A percentile compares a stretch with the other conserved stretches of the same genome.
phyloP scores from a whole-genome alignment of 1,284 basidiomycete species.

The Leccinum pseudoinsigne region DNA sequence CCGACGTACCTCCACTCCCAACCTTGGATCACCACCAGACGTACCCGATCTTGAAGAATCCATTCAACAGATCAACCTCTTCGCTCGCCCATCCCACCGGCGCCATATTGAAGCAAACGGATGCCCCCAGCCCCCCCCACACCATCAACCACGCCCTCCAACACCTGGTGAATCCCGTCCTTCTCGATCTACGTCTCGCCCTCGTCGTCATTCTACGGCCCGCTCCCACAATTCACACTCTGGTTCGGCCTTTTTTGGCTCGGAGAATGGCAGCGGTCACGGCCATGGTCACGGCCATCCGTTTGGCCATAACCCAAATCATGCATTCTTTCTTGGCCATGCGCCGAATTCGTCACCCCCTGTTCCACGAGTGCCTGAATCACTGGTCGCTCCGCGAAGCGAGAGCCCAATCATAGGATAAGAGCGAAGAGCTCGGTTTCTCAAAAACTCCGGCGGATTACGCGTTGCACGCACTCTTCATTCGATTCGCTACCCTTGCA shows the following conservation, averaged over 20 bases:
- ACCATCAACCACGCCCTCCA: constrained; percentile 49
- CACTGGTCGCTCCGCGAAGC: constrained; percentile 46
- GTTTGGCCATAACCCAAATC: constrained; percentile 31
- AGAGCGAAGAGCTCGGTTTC: constrained; percentile 59
- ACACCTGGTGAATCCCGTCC: constrained; percentile 57
- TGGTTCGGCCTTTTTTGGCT: constrained; percentile 67
- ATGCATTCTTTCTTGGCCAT: constrained; percentile 26
- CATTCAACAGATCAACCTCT: constrained; percentile 78
- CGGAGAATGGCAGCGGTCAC: constrained; percentile 69
- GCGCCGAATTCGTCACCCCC: constrained; percentile 66
- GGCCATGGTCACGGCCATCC: constrained; percentile 38
- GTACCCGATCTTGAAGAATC: constrained; percentile 72
- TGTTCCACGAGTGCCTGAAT: constrained; percentile 70
- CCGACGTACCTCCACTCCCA: constrained; percentile 66
- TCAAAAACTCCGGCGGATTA: constrained; percentile 84
- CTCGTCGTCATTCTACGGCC: constrained; percentile 54
- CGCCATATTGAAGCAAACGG: constrained; percentile 37
- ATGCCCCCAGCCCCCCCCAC: constrained; percentile 38
- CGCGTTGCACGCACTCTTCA: constrained; percentile 84
- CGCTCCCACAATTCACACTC: constrained; percentile 75
- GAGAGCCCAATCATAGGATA: constrained; percentile 59
- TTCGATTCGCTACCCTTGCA: constrained; percentile 76
- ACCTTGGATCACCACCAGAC: constrained; percentile 57
- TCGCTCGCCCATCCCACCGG: constrained; percentile 52
- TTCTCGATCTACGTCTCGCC: constrained; percentile 41